These are phyloP conservation scores for Nicotiana paniculata DNA, from an alignment of 257 asterid genomes.

Conservation along the genomic window DNA sequence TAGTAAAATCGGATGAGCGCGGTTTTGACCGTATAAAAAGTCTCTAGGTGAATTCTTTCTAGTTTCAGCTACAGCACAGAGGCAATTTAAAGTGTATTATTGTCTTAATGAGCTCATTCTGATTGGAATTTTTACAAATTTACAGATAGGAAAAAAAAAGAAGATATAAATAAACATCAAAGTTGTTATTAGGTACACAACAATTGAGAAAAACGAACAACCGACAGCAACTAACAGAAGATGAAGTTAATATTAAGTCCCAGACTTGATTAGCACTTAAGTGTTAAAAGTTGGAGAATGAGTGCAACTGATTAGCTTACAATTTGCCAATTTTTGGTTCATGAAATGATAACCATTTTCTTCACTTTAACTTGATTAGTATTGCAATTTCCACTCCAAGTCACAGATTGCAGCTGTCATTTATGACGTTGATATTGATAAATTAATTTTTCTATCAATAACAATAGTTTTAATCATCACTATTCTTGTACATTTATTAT, in stretches of 20 bases:
- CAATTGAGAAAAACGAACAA: not conserved
- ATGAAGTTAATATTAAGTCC: not conserved
- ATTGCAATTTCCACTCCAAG: not conserved
- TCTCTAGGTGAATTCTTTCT: too few relatives aligned
- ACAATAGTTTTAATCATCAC: not conserved
- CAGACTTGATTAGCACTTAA: slow-evolving; percentile 9
- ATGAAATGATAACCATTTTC: not conserved
- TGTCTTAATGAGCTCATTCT: not conserved
- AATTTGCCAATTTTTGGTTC: not conserved
- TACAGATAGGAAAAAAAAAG: not conserved
- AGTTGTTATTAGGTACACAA: slow-evolving; percentile 2
- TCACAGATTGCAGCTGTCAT: not conserved
- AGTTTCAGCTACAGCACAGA: too few relatives aligned
- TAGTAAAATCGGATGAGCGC: too few relatives aligned
- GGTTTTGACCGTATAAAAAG: too few relatives aligned
- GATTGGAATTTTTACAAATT: not conserved
- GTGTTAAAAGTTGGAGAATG: slow-evolving; percentile 16
- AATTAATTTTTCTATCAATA: not conserved
- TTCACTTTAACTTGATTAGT: not conserved
- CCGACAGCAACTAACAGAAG: slow-evolving; percentile 37
- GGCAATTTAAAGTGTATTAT: not conserved
- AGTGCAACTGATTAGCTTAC: slow-evolving; percentile 10
- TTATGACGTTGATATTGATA: not conserved
- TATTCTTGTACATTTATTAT: not conserved
- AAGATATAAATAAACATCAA: not conserved